Evolutionary conservation across 2,329 filamentous ascomycete genomes (phyloP), one percentile per base, ranked within the genome.

Genomic region (Penicillium aurantiogriseum): DNA sequence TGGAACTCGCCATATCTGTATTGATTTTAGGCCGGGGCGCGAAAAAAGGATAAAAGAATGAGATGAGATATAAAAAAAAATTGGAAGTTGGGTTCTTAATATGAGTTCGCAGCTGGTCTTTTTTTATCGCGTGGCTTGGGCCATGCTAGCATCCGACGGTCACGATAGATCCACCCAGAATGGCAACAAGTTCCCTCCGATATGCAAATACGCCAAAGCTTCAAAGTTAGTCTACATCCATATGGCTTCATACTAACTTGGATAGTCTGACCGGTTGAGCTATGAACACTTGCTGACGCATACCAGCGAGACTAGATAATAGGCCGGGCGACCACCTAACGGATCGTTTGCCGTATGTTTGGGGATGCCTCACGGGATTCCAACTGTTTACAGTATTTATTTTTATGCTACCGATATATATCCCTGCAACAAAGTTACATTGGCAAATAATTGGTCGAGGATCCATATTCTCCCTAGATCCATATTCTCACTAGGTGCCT

Each of bases 81-180:
- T 21, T 4, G 29, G 21, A 21, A 13, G 11, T 7, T 15, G 15
- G 17, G 21, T 9, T 31, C 38, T 51, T 39, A 15, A 15, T 39
- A 25, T 6, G 7, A 8, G 11, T 27, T 45, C 15, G 7, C 21
- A 36, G 31, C 13, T 23, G 5, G 11, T 46, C 17, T 40, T 48
- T 2, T 19, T 23, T 17, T 23, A 13, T 31, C 2, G 25, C 17
- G 17, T 40, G 51, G 15, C 51, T 31, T 39, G 19, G 19, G 43
- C 43, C 51, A 40, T 40, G 43, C 10, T 19, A 35, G n/a, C 7
- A 53, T 35, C 10, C 44, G n/a, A 19, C 2, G 9, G 44, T 54
- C 27, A 49, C 51, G 51, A 54, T 54, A 49, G 44, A 54, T 54
- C 52, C 52, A 54, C 52, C 10, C 27, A 42, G 9, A 35, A 54